Evolutionary conservation across 139 green algal genomes (phyloP), one percentile per base, ranked within the genome.

Genomic region (Ulvella scutata): DNA sequence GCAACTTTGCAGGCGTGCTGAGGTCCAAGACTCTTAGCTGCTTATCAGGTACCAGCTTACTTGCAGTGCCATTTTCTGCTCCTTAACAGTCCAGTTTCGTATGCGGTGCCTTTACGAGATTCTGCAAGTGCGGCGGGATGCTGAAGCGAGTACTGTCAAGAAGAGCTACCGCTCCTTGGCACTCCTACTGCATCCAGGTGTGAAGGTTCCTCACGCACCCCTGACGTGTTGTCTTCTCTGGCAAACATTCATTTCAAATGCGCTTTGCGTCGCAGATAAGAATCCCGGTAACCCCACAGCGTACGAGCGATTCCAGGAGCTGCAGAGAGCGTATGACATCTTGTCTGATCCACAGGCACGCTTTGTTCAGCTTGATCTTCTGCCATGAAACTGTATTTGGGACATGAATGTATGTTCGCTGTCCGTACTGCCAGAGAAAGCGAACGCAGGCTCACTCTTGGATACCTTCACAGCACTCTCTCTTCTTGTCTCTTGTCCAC

Each of bases 271-370:
- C 31, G 44, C 87, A 96, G 91, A 97, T 74, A 97, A 97, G 77
- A 94, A 97, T 73, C 79, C 74, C 74, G 86, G 0, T 39, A 82
- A 13, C 17, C 85, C 91, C 37, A 82, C 88, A 33, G 92, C 93
- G 13, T 85, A 89, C 23, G 86, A 91, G 23, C 35, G 75, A 4
- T 98, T 98, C 85, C 93, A 96, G 79, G 90, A 96, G 80, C 85
- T 98, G 4, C 87, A 90, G 60, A 98, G 96, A 74, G 94, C 94
- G 1, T 98, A 96, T 38, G 94, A 98, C 76, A 85, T 98, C 35
- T 79, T 98, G 31, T 92, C 78, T 51, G 93, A 98, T 85, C 62
- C 88, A 97, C 76, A 93, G 98, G 84, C 82, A 90, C 4, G 86
- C 89, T 7, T 98, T 90, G 92, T 13, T 59, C 40, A 13, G 13